Conservation (phyloP, 2,329 filamentous ascomycete genomes). For the Colletotrichum sidae region DNA sequence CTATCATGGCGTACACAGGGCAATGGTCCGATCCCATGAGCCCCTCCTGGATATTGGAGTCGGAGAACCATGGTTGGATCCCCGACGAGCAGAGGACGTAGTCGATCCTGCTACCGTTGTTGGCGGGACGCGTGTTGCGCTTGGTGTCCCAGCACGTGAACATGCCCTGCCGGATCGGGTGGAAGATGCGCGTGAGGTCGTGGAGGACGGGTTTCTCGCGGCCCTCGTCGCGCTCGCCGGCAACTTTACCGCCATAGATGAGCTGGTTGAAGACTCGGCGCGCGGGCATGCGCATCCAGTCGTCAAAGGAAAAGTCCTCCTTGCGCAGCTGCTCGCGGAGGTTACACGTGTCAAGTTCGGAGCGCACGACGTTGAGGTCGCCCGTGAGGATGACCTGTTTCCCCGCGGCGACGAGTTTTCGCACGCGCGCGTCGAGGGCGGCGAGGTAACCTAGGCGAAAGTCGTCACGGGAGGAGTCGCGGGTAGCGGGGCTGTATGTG, state of each 20-base stretch:
- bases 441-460: conserved; percentile 86
- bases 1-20: conserved; percentile 84
- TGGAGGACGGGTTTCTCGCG: conserved; percentile 79
- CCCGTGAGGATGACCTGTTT: conserved; percentile 89
- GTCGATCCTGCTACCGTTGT: conserved; percentile 93
- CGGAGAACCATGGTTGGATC: conserved; percentile 83
- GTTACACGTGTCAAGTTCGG: conserved; percentile 81
- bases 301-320: conserved; percentile 73
- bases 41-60: conserved; percentile 91
- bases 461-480: conserved; percentile 84
- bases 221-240: conserved; percentile 74
- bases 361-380: conserved; percentile 83
- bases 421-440: conserved; percentile 83
- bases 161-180: conserved; percentile 86
- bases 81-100: conserved; percentile 87
- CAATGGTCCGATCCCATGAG: conserved; percentile 97
- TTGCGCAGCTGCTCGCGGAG: conserved; percentile 78
- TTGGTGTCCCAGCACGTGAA: conserved; percentile 98
- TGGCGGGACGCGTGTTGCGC: conserved; percentile 94
- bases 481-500: conserved; percentile 90
- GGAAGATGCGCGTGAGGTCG: conserved; percentile 86
- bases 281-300: conserved; percentile 79
- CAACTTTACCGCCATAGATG: conserved; percentile 77
- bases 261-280: conserved; percentile 87
- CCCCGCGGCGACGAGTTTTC: conserved; percentile 83